Evolutionary conservation across 2,329 filamentous ascomycete genomes (phyloP).

Genomic region (Ophiognomonia clavigignenti-juglandacearum): DNA sequence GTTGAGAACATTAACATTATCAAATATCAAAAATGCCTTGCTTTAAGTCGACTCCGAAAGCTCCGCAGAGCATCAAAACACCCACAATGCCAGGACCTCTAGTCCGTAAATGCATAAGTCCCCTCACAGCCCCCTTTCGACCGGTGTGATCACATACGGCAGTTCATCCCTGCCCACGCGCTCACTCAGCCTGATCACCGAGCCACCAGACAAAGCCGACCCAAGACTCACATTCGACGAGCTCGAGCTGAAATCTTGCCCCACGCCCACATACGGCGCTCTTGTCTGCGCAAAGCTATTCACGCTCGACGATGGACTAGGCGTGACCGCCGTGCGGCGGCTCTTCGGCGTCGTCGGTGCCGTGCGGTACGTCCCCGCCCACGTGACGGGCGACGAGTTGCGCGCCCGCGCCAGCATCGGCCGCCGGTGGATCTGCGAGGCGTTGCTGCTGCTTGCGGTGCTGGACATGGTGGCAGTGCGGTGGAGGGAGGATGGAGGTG

Average conservation of each 20-base stretch:
- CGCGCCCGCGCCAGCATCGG: conserved; percentile 29
- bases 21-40: neutral
- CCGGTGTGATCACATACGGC: conserved; percentile 34
- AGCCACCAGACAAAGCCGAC: conserved; percentile 20
- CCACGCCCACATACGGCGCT: conserved; percentile 33
- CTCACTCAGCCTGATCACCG: conserved; percentile 45
- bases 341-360: conserved; percentile 50
- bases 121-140: conserved; percentile 1
- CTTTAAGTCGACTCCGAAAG: neutral
- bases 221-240: conserved; percentile 30
- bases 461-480: conserved; percentile 19
- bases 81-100: neutral
- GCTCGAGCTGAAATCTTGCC: conserved; percentile 27
- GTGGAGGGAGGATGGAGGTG: conserved; percentile 2
- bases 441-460: conserved; percentile 9
- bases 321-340: conserved; percentile 33
- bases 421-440: conserved; percentile 16
- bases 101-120: neutral
- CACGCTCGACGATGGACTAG: conserved; percentile 26
- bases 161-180: conserved; percentile 27
- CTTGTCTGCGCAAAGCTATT: conserved; percentile 39
- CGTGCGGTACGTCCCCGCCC: conserved; percentile 41
- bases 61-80: neutral
- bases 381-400: conserved; percentile 38
- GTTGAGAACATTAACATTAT: neutral